Evolutionary conservation across 768 basidiomycete species (phyloP).

Genomic region (Collybiopsis luxurians): DNA sequence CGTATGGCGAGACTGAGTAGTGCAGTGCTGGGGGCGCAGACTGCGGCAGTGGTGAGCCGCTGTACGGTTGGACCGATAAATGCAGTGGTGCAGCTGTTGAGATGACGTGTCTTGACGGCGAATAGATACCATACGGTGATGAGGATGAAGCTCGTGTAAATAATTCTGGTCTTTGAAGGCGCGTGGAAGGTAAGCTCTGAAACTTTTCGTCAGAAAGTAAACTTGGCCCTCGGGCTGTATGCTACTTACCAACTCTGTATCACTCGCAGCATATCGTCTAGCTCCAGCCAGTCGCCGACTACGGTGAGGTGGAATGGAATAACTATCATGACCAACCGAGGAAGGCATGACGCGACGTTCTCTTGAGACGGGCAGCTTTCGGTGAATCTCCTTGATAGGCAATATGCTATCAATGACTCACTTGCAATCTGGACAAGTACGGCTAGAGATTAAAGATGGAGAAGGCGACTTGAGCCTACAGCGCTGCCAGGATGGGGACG

Average conservation of each 20-base stretch:
- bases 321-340: too few relatives aligned
- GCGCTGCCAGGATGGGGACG: too few relatives aligned
- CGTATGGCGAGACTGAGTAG: constrained; percentile 1
- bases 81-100: background rate
- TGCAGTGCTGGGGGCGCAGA: background rate
- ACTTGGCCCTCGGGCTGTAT: too few relatives aligned
- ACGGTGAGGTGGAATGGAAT: too few relatives aligned
- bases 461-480: too few relatives aligned
- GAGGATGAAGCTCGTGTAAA: background rate
- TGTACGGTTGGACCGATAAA: background rate
- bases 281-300: background rate
- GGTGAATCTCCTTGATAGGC: too few relatives aligned
- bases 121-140: background rate
- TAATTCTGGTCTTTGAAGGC: background rate
- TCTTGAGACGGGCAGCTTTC: too few relatives aligned
- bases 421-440: too few relatives aligned
- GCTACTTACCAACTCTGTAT: background rate
- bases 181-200: background rate
- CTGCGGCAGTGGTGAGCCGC: background rate
- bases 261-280: background rate
- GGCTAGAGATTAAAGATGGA: too few relatives aligned
- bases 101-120: background rate
- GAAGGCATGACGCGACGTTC: too few relatives aligned
- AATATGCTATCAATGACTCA: too few relatives aligned
- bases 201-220: background rate